Evolutionary conservation across 768 basidiomycete genomes (phyloP), one percentile per base, ranked within the genome.

Genomic region (Leccinellum albellum): DNA sequence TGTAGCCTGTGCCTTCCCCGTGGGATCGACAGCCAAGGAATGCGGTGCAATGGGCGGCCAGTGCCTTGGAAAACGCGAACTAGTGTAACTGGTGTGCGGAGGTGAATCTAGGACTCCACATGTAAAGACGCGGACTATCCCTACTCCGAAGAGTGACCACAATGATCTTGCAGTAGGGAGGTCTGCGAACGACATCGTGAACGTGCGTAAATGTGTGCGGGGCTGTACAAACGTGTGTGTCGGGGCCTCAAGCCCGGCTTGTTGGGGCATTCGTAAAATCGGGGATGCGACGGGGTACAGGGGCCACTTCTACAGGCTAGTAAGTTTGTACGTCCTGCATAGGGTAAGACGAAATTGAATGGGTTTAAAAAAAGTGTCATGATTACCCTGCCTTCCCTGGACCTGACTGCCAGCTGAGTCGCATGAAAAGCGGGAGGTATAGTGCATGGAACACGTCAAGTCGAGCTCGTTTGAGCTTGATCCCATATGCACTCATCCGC

Each of bases 1-100:
- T n/a, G n/a, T n/a, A n/a, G n/a, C n/a, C 15, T 65, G 68, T 9
- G 63, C 60, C 7, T 66, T 73, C 8, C 74, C 74, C 3, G 70
- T 56, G 23, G 75, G 58, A 20, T 67, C 64, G 23, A 76, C 61
- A 3, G 32, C 53, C 33, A 77, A 47, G 6, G 66, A 61, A 40
- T 60, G 69, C 4, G 73, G 72, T 17, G 61, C 49, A 47, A 69
- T 68, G 45, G 61, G 67, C 6, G 53, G 57, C 2, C 31, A 31
- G 1, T 53, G 17, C 40, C 7, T 55, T 57, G 1, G 56, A 58
- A 35, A 50, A 37, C 4, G 47, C 51, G 49, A 65, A 70, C 49
- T 57, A 60, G 20, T 8, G 54, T 6, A 70, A 59, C 47, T 71
- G 74, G 9, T 56, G 31, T 9, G 44, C 26, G 3, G 68, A 67